These are phyloP conservation scores for Tuctoria greenei DNA, from an alignment of 176 grass and related monocot genomes.

Conservation along the genomic window DNA sequence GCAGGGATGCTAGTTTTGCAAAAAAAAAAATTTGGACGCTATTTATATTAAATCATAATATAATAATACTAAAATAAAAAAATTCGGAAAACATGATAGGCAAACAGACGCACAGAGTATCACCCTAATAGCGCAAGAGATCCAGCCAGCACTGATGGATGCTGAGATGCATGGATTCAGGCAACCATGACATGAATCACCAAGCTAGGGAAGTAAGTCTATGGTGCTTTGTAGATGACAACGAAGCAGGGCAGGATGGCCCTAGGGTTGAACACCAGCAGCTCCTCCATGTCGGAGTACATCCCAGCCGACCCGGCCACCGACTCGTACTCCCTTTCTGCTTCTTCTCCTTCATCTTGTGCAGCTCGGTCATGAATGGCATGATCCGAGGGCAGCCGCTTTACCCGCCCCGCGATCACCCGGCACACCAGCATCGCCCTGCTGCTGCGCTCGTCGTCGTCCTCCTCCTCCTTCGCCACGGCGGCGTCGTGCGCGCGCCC, in stretches of 20 bases:
- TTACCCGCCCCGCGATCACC: slow-evolving; percentile 77
- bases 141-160: too few relatives aligned
- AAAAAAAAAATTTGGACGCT: too few relatives aligned
- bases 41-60: too few relatives aligned
- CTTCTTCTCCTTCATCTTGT: slow-evolving; percentile 10
- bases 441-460: background rate
- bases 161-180: too few relatives aligned
- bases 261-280: slow-evolving; percentile 73
- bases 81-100: too few relatives aligned
- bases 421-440: slow-evolving; percentile 93
- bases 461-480: background rate
- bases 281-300: slow-evolving; percentile 71
- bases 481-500: slow-evolving; percentile 66
- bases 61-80: too few relatives aligned
- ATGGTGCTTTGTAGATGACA: slow-evolving; percentile 68
- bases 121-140: too few relatives aligned
- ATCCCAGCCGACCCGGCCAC: slow-evolving; percentile 48
- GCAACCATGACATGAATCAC: too few relatives aligned
- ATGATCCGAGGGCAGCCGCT: background rate
- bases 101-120: too few relatives aligned
- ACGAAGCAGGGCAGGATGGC: slow-evolving; percentile 97
- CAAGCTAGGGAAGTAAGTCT: background rate
- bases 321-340: slow-evolving; percentile 61
- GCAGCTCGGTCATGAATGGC: background rate
- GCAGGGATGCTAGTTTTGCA: too few relatives aligned